Base-by-base conservation (phyloP, 495 filamentous ascomycete genomes). In the Aspergillus homomorphus region DNA sequence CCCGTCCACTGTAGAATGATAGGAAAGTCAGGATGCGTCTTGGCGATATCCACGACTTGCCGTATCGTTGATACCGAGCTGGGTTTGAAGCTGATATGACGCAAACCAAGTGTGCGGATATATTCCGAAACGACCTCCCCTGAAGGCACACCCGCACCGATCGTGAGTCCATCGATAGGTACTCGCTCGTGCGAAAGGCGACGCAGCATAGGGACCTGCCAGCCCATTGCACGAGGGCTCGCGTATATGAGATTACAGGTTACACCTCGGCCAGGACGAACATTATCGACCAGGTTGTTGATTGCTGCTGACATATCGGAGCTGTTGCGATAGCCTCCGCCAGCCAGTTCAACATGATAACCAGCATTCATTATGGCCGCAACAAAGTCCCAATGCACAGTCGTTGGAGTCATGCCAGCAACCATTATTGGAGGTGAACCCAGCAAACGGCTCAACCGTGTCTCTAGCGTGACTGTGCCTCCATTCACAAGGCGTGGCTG, bases 1-100 rank as follows among this genome's bases (percentile, higher is more conserved):
- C 78, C 78, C 9, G 78, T 81, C 78, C 78, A 81, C 59, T 81
- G 78, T 53, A 81, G 58, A 18, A 79, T 73, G 46, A 81, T 66
- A 8, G 77, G 77, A 64, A 79, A 79, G 33, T 67, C 63, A 15
- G 77, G 76, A 54, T 80, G 69, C 8, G 69, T 67, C 56, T 73
- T 73, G 43, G 78, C 77, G 51, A 81, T 76, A 33, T 74, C 70
- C 48, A 80, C 67, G 4, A 81, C 78, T 33, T 79, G 71, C 51
- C 72, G 69, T 45, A 81, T 81, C 7, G 75, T 69, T 41, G 71
- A 58, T 3, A 71, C 61, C 18, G 77, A 80, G 3, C 77, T 77
- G 6, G 78, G 78, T 65, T 81, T 81, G 69, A 81, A 80, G 46
- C 69, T 60, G 51, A 81, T 80, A 61, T 81, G 74, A 51, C 73